Evolutionary conservation across 176 grass and related monocot species (phyloP), one percentile per base, ranked within the genome.

Genomic region (Leersia perrieri): DNA sequence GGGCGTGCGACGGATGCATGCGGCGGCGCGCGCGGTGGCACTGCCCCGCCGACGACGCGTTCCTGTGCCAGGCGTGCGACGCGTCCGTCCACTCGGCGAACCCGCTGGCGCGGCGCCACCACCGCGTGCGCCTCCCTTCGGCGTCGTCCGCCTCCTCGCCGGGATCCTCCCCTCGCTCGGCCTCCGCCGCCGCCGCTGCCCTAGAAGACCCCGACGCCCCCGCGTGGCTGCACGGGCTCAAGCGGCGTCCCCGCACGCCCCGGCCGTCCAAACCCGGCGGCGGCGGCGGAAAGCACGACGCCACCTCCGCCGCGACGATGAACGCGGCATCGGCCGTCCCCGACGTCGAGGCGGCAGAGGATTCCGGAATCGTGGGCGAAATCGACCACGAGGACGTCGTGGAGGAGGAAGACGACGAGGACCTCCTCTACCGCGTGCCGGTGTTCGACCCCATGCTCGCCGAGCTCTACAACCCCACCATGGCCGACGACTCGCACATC

Each of bases 41-140:
- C 88, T 97, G 94, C 68, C 80, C 77, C 0, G 94, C 94, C 7
- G 94, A 97, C 53, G 90, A 97, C 33, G 94, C 94, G 1, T 97
- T 85, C 81, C 88, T 97, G 66, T 97, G 94, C 83, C 80, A 90
- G 72, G 47, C 94, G 3, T 97, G 94, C 61, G 94, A 97, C 89
- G 70, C 86, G 31, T 82, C 94, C 62, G 94, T 97, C 39, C 94
- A 97, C 94, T 93, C 88, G 8, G 94, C 94, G 11, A 97, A 97
- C 83, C 86, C 88, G 72, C 88, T 97, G 5, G 88, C 90, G 67
- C 83, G 88, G n/a, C 94, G 94, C 34, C 94, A 97, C 88, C 90
- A 89, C 26, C 88, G 94, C 25, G 82, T 93, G 60, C 88, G 88
- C 35, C 88, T 97, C 45, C 40, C 79, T 1, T 36, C 82, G 35